These are phyloP conservation scores for Globisporangium cylindrosporum DNA, from an alignment of 352 stramenopile genomes.

Conservation along the genomic window DNA sequence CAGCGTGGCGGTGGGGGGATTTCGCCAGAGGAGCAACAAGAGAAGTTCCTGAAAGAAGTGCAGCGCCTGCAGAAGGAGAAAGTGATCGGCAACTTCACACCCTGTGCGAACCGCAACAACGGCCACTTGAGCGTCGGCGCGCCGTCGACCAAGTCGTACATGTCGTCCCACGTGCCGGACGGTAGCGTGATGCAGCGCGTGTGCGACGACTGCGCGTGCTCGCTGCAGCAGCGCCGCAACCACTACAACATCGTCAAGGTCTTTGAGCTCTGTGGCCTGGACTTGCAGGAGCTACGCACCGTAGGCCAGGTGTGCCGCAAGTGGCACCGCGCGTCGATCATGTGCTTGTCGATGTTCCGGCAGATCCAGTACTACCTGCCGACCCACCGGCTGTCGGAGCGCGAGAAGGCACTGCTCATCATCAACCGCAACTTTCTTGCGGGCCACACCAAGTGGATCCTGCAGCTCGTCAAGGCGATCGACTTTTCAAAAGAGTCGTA, in stretches of 20 bases:
- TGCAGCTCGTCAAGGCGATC: constrained; percentile 85
- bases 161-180: constrained; percentile 52
- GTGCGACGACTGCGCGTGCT: constrained; percentile 79
- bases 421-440: constrained; percentile 78
- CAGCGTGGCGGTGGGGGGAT: constrained; percentile 18
- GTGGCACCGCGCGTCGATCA: constrained; percentile 84
- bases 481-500: constrained; percentile 61
- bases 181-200: constrained; percentile 77
- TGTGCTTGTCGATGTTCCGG: constrained; percentile 86
- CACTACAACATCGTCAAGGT: constrained; percentile 87
- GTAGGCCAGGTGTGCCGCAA: constrained; percentile 82
- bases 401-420: constrained; percentile 71
- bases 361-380: constrained; percentile 88
- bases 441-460: constrained; percentile 81
- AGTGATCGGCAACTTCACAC: constrained; percentile 76
- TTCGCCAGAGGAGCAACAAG: constrained; percentile 44
- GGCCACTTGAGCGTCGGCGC: constrained; percentile 17
- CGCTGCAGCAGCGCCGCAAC: constrained; percentile 75
- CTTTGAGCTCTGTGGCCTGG: constrained; percentile 80
- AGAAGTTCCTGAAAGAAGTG: constrained; percentile 71
- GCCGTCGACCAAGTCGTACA: constrained; percentile 30
- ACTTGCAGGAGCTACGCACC: constrained; percentile 68
- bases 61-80: constrained; percentile 59
- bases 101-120: constrained; percentile 33
- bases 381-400: constrained; percentile 64